Base-by-base conservation (phyloP, 139 green algal species). In the Micromonas commoda region DNA sequence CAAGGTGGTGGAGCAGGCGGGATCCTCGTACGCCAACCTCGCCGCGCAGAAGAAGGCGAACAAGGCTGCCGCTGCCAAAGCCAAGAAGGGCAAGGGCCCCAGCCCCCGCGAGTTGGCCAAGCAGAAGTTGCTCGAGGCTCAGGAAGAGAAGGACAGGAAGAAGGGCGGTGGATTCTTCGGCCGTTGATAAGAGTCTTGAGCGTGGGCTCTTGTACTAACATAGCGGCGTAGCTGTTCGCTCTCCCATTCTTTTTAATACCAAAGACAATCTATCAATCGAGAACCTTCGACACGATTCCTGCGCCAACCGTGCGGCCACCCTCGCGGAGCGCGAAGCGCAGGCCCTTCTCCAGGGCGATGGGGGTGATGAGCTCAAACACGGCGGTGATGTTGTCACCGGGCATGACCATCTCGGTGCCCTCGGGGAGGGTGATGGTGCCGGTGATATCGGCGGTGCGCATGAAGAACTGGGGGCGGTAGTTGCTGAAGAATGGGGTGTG, bases 401-500 rank as follows among this genome's bases (percentile, higher is more conserved):
- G 95, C 96, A 99, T 98, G 16, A 98, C 96, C 95, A 99, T 99
- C 76, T 94, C 85, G 19, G 82, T 87, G 16, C 88, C 91, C 39
- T 95, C 86, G 0, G 90, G 91, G 45, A 99, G 87, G 32, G 73
- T 85, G 13, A 99, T 86, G 61, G 83, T 87, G 52, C 94, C 93
- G 28, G 92, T 95, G 20, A 98, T 82, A 82, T 98, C 94, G 28
- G 94, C 94, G 3, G 94, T 98, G 33, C 95, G 85, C 78, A 99
- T 90, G 88, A 96, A 99, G 86, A 98, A 99, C 75, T 88, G 84
- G 31, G 95, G 95, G 72, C 91, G 89, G 89, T 99, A 99, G 85
- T 97, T 97, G 77, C 84, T 88, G 78, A 97, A 97, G 88, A 99
- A 99, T 65, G 95, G 94, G 26, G 90, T 99, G 88, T 99, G 95